These are phyloP conservation scores for Novakomyces olei DNA, from an alignment of 805 yeast species.

Conservation along the genomic window DNA sequence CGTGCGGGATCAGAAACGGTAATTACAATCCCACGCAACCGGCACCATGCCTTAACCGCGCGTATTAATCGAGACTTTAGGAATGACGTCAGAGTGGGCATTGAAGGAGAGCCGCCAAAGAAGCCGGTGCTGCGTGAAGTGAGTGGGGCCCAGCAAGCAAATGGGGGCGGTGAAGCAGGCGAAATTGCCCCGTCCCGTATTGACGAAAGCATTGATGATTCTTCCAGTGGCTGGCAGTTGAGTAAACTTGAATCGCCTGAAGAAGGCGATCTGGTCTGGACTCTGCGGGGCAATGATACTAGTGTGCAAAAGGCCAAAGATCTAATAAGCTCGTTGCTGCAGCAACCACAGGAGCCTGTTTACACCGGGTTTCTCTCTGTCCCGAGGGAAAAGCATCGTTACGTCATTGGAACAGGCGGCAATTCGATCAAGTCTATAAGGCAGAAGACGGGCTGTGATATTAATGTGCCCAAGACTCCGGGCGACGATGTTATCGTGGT, in stretches of 20 bases:
- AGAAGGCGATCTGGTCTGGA: not conserved
- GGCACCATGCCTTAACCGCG: too few species aligned
- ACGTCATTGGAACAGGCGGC: conserved; percentile 60
- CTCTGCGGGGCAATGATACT: conserved; percentile 2
- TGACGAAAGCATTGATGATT: conserved; percentile 1
- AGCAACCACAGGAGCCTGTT: conserved; percentile 24
- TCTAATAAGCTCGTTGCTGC: conserved; percentile 29
- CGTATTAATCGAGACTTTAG: too few species aligned
- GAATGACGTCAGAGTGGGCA: too few species aligned
- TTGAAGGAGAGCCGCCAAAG: too few species aligned
- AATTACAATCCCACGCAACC: not conserved
- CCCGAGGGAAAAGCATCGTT: conserved; percentile 29
- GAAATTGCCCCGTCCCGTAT: not conserved
- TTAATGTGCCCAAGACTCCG: conserved; percentile 40
- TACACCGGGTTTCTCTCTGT: conserved; percentile 42
- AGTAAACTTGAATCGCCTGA: too few species aligned
- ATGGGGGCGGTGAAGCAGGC: not conserved
- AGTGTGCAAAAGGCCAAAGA: conserved; percentile 20
- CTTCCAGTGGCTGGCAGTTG: too few species aligned
- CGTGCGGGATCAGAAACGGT: not conserved
- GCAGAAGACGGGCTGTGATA: conserved; percentile 31
- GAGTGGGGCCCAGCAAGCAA: too few species aligned
- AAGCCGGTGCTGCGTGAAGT: too few species aligned
- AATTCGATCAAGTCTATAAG: conserved; percentile 40
- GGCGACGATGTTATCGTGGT: conserved; percentile 30